Conservation (phyloP, 176 grass and related monocot species). For the Oryza meyeriana region DNA sequence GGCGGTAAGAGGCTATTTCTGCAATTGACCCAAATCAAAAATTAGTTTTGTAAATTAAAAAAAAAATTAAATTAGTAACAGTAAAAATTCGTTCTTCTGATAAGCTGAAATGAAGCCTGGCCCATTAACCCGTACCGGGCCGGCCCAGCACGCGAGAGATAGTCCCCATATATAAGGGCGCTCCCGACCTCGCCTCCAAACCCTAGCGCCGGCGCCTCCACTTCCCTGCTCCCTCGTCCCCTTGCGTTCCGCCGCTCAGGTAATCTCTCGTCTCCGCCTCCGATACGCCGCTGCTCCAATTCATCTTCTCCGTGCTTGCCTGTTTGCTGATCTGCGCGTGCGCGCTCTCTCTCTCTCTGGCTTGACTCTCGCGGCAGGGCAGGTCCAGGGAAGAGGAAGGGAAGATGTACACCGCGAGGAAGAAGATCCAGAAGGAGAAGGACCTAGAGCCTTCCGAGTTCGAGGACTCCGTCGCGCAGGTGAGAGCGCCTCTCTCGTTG, state of each 20-base stretch:
- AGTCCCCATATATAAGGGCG: background rate
- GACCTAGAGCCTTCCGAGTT: constrained; percentile 52
- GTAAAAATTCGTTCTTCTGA: no score
- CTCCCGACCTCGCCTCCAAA: background rate
- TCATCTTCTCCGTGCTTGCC: background rate
- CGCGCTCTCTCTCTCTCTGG: background rate
- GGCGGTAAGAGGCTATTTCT: no score
- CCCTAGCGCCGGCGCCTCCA: background rate
- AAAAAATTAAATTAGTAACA: no score
- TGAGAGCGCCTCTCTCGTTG: background rate
- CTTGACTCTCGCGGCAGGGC: constrained; percentile 4
- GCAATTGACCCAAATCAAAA: no score
- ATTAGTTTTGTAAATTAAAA: no score
- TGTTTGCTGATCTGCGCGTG: background rate
- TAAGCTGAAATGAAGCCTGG: background rate
- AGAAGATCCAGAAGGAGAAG: constrained; percentile 67
- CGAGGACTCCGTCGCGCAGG: constrained; percentile 59
- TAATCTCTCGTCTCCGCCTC: background rate
- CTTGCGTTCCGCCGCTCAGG: constrained; percentile 16
- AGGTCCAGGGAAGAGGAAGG: background rate
- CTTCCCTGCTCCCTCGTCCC: constrained; percentile 7
- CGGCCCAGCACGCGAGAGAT: background rate
- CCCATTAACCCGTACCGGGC: background rate
- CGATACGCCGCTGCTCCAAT: background rate
- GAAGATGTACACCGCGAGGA: constrained; percentile 54